Evolutionary conservation across 495 filamentous ascomycete species (phyloP).

Genomic region (Talaromyces thailandensis): DNA sequence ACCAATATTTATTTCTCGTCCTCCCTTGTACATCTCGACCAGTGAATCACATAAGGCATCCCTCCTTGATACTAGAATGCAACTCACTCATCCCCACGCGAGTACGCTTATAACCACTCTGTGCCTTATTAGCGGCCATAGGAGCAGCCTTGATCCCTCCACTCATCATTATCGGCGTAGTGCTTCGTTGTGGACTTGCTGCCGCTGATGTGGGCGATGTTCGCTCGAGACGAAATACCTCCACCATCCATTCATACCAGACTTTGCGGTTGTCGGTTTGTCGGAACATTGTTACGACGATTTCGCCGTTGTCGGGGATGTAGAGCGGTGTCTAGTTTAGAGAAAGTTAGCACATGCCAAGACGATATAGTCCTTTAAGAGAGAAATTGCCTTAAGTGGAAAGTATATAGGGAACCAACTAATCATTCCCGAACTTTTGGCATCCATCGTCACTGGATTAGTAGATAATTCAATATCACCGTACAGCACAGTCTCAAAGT

Average conservation of each 20-base stretch:
- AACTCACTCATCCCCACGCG: conserved; percentile 74
- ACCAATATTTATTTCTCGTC: not conserved
- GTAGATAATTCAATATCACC: conserved; percentile 78
- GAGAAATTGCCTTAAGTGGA: conserved; percentile 71
- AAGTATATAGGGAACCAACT: conserved; percentile 99
- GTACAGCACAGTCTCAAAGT: conserved; percentile 92
- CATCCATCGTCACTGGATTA: conserved; percentile 83
- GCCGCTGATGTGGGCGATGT: conserved; percentile 10
- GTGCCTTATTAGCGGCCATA: conserved; percentile 17
- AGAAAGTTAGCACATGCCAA: conserved; percentile 11
- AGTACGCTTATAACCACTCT: conserved; percentile 50
- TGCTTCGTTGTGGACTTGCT: conserved; percentile 6
- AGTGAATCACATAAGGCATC: conserved; percentile 70
- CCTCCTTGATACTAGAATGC: conserved; percentile 82
- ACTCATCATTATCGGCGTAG: conserved; percentile 18
- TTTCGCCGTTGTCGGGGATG: conserved; percentile 71
- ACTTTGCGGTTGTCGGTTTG: conserved; percentile 92
- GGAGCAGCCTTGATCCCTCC: conserved; percentile 23
- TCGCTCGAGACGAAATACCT: conserved; percentile 56
- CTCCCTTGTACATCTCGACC: not conserved
- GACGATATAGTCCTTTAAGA: not conserved
- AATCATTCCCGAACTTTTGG: conserved; percentile 92
- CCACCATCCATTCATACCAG: conserved; percentile 98
- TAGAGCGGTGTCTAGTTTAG: conserved; percentile 67
- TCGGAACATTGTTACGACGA: conserved; percentile 89